Percentiles rank a stretch among this genome's conserved stretches.
These are phyloP conservation scores for Boletus sp. DNA, from an alignment of 768 basidiomycete genomes.

Conservation along the genomic window DNA sequence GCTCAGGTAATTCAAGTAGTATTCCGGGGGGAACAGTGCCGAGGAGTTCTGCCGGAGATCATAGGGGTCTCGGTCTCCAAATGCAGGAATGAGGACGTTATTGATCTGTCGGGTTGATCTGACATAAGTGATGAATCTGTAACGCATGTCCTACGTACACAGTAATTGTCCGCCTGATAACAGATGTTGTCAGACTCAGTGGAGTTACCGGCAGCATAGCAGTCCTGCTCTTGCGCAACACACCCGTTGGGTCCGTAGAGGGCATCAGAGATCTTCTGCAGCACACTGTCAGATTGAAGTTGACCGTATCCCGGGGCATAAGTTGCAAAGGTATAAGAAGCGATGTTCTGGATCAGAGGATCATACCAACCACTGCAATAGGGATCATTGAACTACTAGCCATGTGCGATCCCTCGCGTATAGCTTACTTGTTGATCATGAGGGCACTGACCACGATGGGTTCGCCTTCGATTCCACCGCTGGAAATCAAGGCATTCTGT, in stretches of 20 bases:
- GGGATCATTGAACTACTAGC: neutral
- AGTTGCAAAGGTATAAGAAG: slow-evolving; percentile 57
- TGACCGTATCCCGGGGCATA: slow-evolving; percentile 67
- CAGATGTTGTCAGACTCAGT: slow-evolving; percentile 49
- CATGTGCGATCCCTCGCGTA: neutral
- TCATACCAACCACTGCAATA: slow-evolving; percentile 58
- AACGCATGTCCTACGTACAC: slow-evolving; percentile 39
- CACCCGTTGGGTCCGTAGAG: slow-evolving; percentile 52
- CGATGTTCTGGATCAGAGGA: slow-evolving; percentile 58
- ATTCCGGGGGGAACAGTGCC: slow-evolving; percentile 53
- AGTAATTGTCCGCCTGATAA: slow-evolving; percentile 48
- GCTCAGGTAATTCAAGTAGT: slow-evolving; percentile 47
- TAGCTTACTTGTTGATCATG: slow-evolving; percentile 58
- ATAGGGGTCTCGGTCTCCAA: slow-evolving; percentile 50
- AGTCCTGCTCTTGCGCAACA: slow-evolving; percentile 50
- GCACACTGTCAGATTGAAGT: slow-evolving; percentile 45
- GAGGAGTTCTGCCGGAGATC: slow-evolving; percentile 57
- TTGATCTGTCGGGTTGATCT: slow-evolving; percentile 32
- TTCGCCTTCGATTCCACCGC: slow-evolving; percentile 45
- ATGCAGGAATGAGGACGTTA: slow-evolving; percentile 47
- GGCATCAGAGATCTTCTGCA: slow-evolving; percentile 45
- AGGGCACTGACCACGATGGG: slow-evolving; percentile 56
- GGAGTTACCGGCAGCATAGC: slow-evolving; percentile 51
- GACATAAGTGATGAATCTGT: neutral
- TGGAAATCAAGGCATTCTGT: slow-evolving; percentile 52